Evolutionary conservation across 345 rosid species (phyloP).

Genomic region (Stellera chamaejasme): DNA sequence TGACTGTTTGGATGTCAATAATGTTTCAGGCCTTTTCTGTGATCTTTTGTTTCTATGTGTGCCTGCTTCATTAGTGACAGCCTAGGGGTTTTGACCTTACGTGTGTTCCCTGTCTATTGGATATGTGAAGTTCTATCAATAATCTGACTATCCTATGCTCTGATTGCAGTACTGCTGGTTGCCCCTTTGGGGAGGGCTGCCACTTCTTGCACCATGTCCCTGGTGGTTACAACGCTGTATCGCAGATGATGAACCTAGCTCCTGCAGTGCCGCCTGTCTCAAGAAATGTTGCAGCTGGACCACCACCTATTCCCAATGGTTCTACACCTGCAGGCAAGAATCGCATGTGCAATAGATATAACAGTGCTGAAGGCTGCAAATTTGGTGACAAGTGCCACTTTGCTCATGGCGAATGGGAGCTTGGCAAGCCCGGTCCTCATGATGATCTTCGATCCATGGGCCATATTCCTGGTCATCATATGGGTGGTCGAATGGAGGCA

Average conservation of each 20-base stretch:
- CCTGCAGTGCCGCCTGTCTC: constrained; percentile 34
- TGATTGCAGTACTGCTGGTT: constrained; percentile 70
- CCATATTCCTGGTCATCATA: constrained; percentile 33
- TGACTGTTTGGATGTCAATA: too few species aligned
- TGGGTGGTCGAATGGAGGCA: constrained; percentile 31
- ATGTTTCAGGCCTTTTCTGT: too few species aligned
- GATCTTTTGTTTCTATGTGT: too few species aligned
- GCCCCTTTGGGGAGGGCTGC: constrained; percentile 90
- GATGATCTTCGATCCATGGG: constrained; percentile 46
- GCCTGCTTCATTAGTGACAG: too few species aligned
- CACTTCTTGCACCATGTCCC: constrained; percentile 82
- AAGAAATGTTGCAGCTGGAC: constrained; percentile 35
- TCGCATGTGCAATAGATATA: constrained; percentile 59
- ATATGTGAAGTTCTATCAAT: too few species aligned
- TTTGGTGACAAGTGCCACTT: constrained; percentile 67
- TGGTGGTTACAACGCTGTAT: constrained; percentile 73
- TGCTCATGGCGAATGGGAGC: constrained; percentile 78
- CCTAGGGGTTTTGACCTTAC: too few species aligned
- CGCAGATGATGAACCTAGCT: constrained; percentile 65
- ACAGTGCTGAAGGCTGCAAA: constrained; percentile 62
- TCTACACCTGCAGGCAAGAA: constrained; percentile 30
- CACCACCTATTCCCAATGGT: constrained; percentile 25
- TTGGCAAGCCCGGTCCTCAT: constrained; percentile 38
- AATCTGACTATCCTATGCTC: constrained; percentile 8
- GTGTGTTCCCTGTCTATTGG: too few species aligned